Base-by-base conservation (phyloP, 805 yeast species). In the Schwanniomyces polymorphus region DNA sequence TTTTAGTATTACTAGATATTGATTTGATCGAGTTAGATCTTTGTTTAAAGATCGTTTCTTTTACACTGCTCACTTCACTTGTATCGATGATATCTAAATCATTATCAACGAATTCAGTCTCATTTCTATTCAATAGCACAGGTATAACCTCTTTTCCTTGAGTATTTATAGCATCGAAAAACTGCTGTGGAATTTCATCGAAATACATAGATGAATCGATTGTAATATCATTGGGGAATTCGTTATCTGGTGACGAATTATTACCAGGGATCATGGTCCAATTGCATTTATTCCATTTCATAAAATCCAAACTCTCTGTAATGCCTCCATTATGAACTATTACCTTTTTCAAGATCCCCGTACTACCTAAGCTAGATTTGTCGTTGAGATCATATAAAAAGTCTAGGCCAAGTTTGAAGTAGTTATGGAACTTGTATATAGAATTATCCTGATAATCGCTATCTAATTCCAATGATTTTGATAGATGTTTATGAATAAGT, bases 331-430 rank as follows among this genome's bases (percentile, higher is more conserved):
- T 72, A 56, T 82, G 86, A 8, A 80, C 33, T 1, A 80, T 67
- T 3, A 82, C 48, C 48, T 81, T 81, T 33, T 65, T 66, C 16
- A 81, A 63, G 1, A 65, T 58, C 4, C 78, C 74, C 18, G 61
- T 57, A 7, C 45, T 43, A 3, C 63, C 52, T 0, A 25, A 21
- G 8, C 44, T 28, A 23, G 54, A 46, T 12, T 53, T 51, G 7
- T 54, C 53, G 47, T 64, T 64, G 29, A 78, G 63, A 34, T 74
- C 73, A 59, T 80, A 82, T 21, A 81, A 60, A 7, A 81, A 58
- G 58, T 82, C 88, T 35, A 81, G 61, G 0, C 88, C 88, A 52
- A 58, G 68, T 18, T 70, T 58, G 58, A 74, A 82, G 57, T 82
- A 82, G 56, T 82, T 82, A 59, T 82, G 86, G 51, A 81, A 78